Conservation (phyloP, 176 grass and related monocot species). For the Triticum dicoccoides region DNA sequence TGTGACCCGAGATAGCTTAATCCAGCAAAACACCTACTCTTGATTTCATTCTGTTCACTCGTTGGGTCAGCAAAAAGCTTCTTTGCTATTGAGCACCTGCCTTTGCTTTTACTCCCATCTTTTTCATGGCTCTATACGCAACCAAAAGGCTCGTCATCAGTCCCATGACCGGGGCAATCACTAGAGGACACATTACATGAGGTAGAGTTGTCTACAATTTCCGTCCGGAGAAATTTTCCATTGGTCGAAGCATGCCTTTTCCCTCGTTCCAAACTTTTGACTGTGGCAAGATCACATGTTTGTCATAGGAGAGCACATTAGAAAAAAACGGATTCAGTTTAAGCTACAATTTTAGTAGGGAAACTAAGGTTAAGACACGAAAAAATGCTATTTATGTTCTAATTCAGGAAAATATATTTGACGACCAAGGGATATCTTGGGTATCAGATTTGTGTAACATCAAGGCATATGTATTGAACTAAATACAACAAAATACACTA, state of each 20-base stretch:
- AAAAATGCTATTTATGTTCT: neutral
- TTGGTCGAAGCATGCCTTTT: slow-evolving; percentile 12
- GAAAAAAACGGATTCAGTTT: slow-evolving; percentile 3
- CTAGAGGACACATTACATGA: slow-evolving; percentile 5
- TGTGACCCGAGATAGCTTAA: slow-evolving; percentile 77
- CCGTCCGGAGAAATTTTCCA: slow-evolving; percentile 10
- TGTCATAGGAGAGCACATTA: neutral
- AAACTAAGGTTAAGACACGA: neutral
- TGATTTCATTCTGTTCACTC: slow-evolving; percentile 24
- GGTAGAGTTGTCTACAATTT: slow-evolving; percentile 27
- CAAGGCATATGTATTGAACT: neutral
- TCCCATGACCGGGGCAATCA: slow-evolving; percentile 15
- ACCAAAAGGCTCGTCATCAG: slow-evolving; percentile 41
- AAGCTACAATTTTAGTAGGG: neutral
- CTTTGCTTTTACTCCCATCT: slow-evolving; percentile 44
- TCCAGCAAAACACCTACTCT: slow-evolving; percentile 25
- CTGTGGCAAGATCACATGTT: slow-evolving; percentile 14
- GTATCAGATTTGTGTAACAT: slow-evolving; percentile 5
- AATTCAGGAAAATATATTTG: slow-evolving; percentile 4
- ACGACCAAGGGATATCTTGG: neutral
- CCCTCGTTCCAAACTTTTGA: slow-evolving; percentile 12
- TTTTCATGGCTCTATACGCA: slow-evolving; percentile 47
- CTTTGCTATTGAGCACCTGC: slow-evolving; percentile 46
- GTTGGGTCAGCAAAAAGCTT: slow-evolving; percentile 61
- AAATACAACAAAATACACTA: neutral